Evolutionary conservation across 1,284 basidiomycete genomes (phyloP).

Genomic region (Ganoderma leucocontextum): DNA sequence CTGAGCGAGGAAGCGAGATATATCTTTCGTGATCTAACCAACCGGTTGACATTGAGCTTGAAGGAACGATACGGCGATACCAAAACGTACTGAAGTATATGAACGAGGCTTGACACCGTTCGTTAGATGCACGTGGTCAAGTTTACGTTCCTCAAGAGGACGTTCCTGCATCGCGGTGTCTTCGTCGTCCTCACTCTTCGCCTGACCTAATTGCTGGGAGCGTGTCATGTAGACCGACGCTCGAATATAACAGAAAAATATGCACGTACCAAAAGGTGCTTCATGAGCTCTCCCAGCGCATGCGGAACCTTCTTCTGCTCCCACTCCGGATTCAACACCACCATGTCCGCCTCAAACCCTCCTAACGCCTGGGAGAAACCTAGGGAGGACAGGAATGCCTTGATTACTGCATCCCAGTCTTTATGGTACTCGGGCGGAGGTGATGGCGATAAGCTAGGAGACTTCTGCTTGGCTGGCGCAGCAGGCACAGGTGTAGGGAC

Average conservation of each 20-base stretch:
- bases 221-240: background rate
- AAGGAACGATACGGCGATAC: background rate
- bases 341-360: slow-evolving; percentile 75
- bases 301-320: slow-evolving; percentile 62
- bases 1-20: slow-evolving; percentile 72
- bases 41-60: slow-evolving; percentile 1
- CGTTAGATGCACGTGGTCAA: slow-evolving; percentile 61
- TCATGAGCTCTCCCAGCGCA: slow-evolving; percentile 61
- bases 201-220: slow-evolving; percentile 22
- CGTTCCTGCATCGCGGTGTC: slow-evolving; percentile 37
- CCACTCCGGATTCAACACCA: slow-evolving; percentile 72
- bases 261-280: slow-evolving; percentile 59
- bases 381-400: slow-evolving; percentile 59
- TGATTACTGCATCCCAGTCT: slow-evolving; percentile 70
- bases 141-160: slow-evolving; percentile 68
- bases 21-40: slow-evolving; percentile 71
- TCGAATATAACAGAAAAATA: too few species aligned
- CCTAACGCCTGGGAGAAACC: slow-evolving; percentile 67
- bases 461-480: slow-evolving; percentile 23
- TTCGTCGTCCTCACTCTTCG: slow-evolving; percentile 32
- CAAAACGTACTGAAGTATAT: slow-evolving; percentile 61
- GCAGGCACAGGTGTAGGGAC: background rate
- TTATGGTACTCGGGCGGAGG: slow-evolving; percentile 54
- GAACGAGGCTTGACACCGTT: slow-evolving; percentile 55
- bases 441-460: slow-evolving; percentile 41